These are phyloP conservation scores for Leccinum pallidistipes DNA, from an alignment of 1,284 basidiomycete species.

Conservation along the genomic window DNA sequence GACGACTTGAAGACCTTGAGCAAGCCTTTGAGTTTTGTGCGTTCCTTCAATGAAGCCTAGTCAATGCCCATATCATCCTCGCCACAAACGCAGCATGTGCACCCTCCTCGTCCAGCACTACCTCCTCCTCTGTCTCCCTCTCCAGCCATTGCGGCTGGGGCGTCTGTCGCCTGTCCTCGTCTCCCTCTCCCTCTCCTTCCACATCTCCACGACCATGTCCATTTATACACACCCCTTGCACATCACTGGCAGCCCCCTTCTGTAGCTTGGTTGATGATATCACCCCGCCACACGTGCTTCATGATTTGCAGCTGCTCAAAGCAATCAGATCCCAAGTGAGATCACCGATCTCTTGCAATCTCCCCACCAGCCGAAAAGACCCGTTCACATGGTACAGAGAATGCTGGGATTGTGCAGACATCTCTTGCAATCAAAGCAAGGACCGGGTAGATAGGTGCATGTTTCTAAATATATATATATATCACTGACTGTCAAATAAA, in stretches of 20 bases:
- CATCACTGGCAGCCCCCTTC: too few species aligned
- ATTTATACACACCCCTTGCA: too few species aligned
- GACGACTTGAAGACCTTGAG: too few species aligned
- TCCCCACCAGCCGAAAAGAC: not conserved
- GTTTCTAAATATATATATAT: not conserved
- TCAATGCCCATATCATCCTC: too few species aligned
- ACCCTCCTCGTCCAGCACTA: too few species aligned
- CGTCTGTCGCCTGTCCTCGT: too few species aligned
- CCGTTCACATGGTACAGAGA: not conserved
- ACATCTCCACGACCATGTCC: too few species aligned
- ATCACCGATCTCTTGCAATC: not conserved
- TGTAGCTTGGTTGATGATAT: not conserved
- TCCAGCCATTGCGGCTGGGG: too few species aligned
- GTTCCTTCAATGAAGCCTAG: too few species aligned
- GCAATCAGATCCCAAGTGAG: not conserved
- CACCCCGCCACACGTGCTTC: not conserved
- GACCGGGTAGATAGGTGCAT: not conserved
- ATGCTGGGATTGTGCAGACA: not conserved
- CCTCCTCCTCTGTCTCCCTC: too few species aligned
- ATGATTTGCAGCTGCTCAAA: not conserved
- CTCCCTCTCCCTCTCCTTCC: too few species aligned
- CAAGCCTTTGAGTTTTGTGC: not conserved
- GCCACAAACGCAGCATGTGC: too few species aligned
- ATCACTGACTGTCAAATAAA: not conserved
- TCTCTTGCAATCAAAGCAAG: not conserved